A percentile compares a stretch with the other conserved stretches of the same genome.
These are phyloP conservation scores for Salix brachista DNA, from an alignment of 345 rosid genomes.

Conservation along the genomic window DNA sequence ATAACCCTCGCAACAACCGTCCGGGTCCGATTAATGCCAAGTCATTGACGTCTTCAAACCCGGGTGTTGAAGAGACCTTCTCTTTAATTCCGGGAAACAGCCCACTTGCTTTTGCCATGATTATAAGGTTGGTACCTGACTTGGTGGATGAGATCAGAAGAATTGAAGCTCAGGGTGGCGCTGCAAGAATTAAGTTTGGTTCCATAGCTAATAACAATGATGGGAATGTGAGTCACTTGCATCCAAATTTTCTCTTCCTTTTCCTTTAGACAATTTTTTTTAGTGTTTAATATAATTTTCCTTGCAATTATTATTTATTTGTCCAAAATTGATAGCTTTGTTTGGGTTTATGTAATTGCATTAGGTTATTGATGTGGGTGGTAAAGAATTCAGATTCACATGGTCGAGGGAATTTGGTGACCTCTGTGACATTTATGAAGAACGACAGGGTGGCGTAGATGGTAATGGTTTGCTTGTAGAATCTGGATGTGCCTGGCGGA, in stretches of 20 bases:
- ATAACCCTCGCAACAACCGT: conserved; percentile 7
- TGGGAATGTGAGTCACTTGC: conserved; percentile 64
- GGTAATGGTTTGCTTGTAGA: conserved; percentile 85
- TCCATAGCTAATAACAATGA: conserved; percentile 48
- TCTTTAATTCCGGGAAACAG: conserved; percentile 59
- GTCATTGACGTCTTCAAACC: not conserved
- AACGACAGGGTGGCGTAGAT: conserved; percentile 66
- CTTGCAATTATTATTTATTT: not conserved
- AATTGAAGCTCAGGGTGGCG: conserved; percentile 63
- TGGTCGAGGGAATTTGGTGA: conserved; percentile 85
- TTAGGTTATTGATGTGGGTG: conserved; percentile 89
- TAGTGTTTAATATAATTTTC: not conserved
- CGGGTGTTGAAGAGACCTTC: conserved; percentile 59
- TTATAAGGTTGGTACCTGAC: conserved; percentile 72
- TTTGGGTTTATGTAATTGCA: not conserved
- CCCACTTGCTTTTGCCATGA: conserved; percentile 68
- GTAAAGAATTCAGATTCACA: conserved; percentile 86
- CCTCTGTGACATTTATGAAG: conserved; percentile 89
- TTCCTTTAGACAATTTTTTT: too few relatives aligned
- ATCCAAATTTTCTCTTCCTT: too few relatives aligned
- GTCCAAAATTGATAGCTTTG: too few relatives aligned
- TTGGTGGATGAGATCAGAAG: conserved; percentile 86
- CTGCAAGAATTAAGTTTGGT: conserved; percentile 86
- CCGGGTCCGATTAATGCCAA: not conserved
- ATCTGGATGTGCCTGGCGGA: conserved; percentile 94